Base-by-base conservation (phyloP, 306 rosid genomes). In the Prosopis cineraria region DNA sequence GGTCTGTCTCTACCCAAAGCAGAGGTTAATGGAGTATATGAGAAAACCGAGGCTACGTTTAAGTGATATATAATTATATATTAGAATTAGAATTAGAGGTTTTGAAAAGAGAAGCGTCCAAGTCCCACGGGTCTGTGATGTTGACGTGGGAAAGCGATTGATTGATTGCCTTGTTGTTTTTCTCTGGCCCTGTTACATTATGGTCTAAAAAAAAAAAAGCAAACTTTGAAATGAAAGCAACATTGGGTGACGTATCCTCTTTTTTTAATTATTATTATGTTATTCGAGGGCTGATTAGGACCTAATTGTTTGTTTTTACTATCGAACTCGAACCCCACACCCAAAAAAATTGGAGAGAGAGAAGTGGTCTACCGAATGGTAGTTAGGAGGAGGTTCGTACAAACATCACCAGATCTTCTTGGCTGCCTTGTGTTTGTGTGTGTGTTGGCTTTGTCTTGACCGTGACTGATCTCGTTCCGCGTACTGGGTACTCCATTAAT, bases 221-320 rank as follows among this genome's bases (percentile, higher is more conserved):
- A 45, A 70, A 74, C 83, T 45, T 40, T 73, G 90, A 91, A 82
- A 90, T 78, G 90, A 91, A 82, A 90, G 90, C 87, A 70, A 88
- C 93, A 45, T 85, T 74, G 74, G 84, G 58, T 25, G 75, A 78
- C 83, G 59, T 31, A 86, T 84, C 72, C 17, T 4, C 10, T 60
- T 14, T 30, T 6, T 62, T 45, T 45, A 13, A 14, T 48, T n/a
- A n/a, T 48, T 16, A 17, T 22, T 53, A 6, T 53, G 6, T 9
- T 19, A n/a, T 20, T 22, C 13, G 0, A 6, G 10, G n/a, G 1
- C 27, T 66, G 70, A 37, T 66, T 66, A 37, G 10, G 70, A 66
- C 70, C 25, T n/a, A 10, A 66, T 66, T 36, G 70, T 36, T n/a
- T 66, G 25, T 7, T 63, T 63, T 33, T 27, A 25, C 27, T 24